These are phyloP conservation scores for Alternaria novae-zelandiae DNA, from an alignment of 2,329 filamentous ascomycete species.

Conservation along the genomic window DNA sequence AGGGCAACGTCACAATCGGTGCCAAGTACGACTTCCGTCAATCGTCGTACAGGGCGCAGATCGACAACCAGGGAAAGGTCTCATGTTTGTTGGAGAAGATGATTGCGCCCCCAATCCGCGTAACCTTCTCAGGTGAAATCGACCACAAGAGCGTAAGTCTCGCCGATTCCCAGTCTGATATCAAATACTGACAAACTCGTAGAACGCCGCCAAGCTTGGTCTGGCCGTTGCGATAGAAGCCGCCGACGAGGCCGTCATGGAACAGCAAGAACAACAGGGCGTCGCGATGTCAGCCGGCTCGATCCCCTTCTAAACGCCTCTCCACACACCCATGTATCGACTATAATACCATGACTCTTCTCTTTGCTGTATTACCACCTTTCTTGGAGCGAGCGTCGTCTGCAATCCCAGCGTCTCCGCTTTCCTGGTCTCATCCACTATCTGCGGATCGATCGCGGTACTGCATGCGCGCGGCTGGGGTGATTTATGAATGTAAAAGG, in stretches of 20 bases:
- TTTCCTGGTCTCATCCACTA: constrained; percentile 26
- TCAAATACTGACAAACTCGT: constrained; percentile 29
- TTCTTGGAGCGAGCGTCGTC: constrained; percentile 38
- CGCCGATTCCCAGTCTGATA: not conserved
- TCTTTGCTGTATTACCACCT: constrained; percentile 51
- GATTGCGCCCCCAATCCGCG: constrained; percentile 86
- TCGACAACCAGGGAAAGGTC: constrained; percentile 94
- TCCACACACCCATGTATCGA: constrained; percentile 33
- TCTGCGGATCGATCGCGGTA: constrained; percentile 36
- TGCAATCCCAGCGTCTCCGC: constrained; percentile 26
- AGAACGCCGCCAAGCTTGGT: constrained; percentile 96
- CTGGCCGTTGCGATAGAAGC: constrained; percentile 76
- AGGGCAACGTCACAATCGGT: constrained; percentile 88
- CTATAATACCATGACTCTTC: constrained; percentile 47
- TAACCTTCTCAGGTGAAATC: constrained; percentile 96
- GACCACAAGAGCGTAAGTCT: constrained; percentile 88
- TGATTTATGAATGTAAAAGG: constrained; percentile 29
- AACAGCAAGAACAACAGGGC: constrained; percentile 46
- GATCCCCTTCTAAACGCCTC: constrained; percentile 49
- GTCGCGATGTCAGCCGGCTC: constrained; percentile 35
- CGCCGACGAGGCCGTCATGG: constrained; percentile 50
- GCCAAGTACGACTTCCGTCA: constrained; percentile 99
- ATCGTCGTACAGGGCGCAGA: constrained; percentile 91
- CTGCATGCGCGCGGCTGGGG: constrained; percentile 19
- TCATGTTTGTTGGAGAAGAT: constrained; percentile 94